Base-by-base conservation (phyloP, 129 eudicot genomes). In the Tagetes erecta region DNA sequence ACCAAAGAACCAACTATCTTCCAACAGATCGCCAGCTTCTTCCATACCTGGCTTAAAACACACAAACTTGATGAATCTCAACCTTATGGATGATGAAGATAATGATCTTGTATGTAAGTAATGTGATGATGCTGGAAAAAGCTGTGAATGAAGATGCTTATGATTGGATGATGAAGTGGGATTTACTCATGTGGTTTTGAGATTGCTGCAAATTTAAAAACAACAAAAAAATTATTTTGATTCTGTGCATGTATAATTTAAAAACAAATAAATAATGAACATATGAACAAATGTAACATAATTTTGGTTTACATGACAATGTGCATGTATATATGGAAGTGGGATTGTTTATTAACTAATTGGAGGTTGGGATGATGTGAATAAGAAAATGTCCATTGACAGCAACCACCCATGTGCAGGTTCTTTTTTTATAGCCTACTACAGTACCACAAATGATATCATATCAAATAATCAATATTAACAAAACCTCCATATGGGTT, bases 1-100 rank as follows among this genome's bases (percentile, higher is more conserved):
- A 14, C 78, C 75, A 35, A 79, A 93, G 74, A 93, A 93, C 97
- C 98, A 93, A 67, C 79, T 62, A 47, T 90, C 91, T 56, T 93
- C 98, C 42, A 90, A 70, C 47, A 93, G 92, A 51, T 77, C 67
- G 74, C 79, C 68, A 68, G 96, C 79, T 75, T 89, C 95, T 20
- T 81, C 83, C 83, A 79, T 83, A 73, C 37, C 76, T 20, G 27
- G 27, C 27, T 76, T 35, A 30, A 72, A 72, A 67, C 70, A 73
- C 78, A 79, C 60, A 79, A 72, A 51, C 52, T 79, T 72, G 63
- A 53, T 56, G 41, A 72, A 53, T 55, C 14, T 9, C 44, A 0
- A 9, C 12, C 67, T 51, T 79, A 35, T 51, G 60, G 58, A 71
- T 64, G 59, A 41, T 71, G 72, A 55, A n/a, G 13, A 63, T 67